These are phyloP conservation scores for Batrachochytrium dendrobatidis DNA, from an alignment of 371 early-diverging fungal species.

Conservation along the genomic window DNA sequence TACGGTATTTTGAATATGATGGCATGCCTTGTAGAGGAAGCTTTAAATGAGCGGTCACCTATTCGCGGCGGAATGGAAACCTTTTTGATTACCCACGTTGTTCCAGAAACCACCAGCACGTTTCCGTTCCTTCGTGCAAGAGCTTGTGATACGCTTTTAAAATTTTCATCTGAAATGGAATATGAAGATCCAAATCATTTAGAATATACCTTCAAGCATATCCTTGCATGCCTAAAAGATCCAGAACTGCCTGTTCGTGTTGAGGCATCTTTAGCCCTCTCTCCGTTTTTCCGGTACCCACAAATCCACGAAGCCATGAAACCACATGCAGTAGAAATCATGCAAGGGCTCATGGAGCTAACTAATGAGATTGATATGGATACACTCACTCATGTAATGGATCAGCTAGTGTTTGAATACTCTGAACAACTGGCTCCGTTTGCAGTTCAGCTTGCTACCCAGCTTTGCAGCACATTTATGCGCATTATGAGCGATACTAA, in stretches of 20 bases:
- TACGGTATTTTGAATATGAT: constrained; percentile 86
- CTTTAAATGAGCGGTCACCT: constrained; percentile 11
- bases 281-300: constrained; percentile 66
- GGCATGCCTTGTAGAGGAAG: constrained; percentile 35
- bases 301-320: constrained; percentile 63
- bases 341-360: constrained; percentile 72
- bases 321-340: constrained; percentile 70
- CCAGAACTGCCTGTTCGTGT: constrained; percentile 78
- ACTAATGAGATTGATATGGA: constrained; percentile 89
- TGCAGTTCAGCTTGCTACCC: constrained; percentile 72
- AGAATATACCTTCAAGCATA: constrained; percentile 43
- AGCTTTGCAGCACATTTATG: constrained; percentile 74
- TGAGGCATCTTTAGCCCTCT: constrained; percentile 64
- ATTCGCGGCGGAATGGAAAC: constrained; percentile 59
- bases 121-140: constrained; percentile 73
- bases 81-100: constrained; percentile 73
- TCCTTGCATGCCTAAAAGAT: constrained; percentile 63
- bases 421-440: constrained; percentile 81
- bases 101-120: constrained; percentile 77
- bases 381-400: constrained; percentile 75
- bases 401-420: constrained; percentile 82
- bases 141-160: constrained; percentile 27
- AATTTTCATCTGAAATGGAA: constrained; percentile 20
- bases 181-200: constrained; percentile 18
- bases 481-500: constrained; percentile 64